Conservation (phyloP, 208 protist species). For the Wallacemonas sp. region DNA sequence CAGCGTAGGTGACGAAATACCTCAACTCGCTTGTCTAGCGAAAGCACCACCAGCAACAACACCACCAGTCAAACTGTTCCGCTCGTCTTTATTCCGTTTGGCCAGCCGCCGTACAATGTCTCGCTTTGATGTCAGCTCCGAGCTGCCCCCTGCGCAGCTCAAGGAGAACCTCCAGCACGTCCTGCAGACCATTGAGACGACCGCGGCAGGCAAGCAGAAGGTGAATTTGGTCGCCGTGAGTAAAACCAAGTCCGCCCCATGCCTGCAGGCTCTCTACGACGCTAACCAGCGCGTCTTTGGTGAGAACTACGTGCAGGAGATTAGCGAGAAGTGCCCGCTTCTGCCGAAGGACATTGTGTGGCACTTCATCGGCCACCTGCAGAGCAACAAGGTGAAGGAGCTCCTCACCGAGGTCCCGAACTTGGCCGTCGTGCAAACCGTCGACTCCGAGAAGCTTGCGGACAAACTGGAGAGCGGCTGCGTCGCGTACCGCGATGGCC, state of each 20-base stretch:
- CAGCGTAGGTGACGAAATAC: too few relatives aligned
- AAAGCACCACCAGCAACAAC: too few relatives aligned
- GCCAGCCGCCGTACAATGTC: slow-evolving; percentile 19
- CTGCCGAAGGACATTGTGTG: slow-evolving; percentile 92
- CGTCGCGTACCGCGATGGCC: slow-evolving; percentile 46
- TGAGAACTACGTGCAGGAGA: slow-evolving; percentile 98
- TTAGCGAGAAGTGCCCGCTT: slow-evolving; percentile 84
- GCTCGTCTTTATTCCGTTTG: neutral
- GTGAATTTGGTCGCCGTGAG: slow-evolving; percentile 71
- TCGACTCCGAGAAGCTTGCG: slow-evolving; percentile 93
- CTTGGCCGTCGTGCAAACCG: slow-evolving; percentile 89
- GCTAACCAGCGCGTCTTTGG: slow-evolving; percentile 88
- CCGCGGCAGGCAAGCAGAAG: slow-evolving; percentile 31
- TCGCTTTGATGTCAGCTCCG: slow-evolving; percentile 60
- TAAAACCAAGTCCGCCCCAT: slow-evolving; percentile 84
- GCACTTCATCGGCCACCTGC: slow-evolving; percentile 98
- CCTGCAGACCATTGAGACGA: slow-evolving; percentile 27
- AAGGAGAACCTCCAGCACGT: slow-evolving; percentile 60
- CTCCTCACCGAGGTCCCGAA: slow-evolving; percentile 64
- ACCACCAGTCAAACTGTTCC: slow-evolving; percentile 19
- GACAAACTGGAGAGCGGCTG: slow-evolving; percentile 83
- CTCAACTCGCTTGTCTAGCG: too few relatives aligned
- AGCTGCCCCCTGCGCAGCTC: slow-evolving; percentile 55
- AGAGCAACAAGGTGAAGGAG: slow-evolving; percentile 96
- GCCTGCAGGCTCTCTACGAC: slow-evolving; percentile 62